Conservation (phyloP, 108 stramenopile species). For the Skeletonema costatum region DNA sequence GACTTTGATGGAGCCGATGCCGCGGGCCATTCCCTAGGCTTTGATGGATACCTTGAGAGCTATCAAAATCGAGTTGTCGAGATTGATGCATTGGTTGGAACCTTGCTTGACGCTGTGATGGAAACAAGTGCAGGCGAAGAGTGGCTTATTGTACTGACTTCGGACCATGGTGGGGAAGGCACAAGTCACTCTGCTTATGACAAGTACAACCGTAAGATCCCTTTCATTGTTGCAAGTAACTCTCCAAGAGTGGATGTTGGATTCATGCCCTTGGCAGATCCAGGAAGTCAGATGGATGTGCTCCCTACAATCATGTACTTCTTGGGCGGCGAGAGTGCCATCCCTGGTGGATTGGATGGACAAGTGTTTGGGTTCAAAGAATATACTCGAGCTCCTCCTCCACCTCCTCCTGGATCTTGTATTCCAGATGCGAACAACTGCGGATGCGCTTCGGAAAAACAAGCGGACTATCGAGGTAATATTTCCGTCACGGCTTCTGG, state of each 20-base stretch:
- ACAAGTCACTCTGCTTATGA: not conserved
- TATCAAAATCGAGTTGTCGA: conserved; percentile 2
- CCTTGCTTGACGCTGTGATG: conserved; percentile 4
- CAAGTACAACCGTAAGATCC: not conserved
- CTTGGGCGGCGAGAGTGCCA: not conserved
- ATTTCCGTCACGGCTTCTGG: conserved; percentile 6
- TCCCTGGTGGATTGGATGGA: not conserved
- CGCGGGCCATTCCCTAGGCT: conserved; percentile 8
- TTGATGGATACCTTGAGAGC: conserved; percentile 1
- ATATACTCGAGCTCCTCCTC: not conserved
- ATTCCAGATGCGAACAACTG: not conserved
- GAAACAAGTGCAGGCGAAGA: conserved; percentile 10
- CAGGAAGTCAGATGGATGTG: not conserved
- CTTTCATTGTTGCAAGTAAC: not conserved
- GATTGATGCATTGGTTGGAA: conserved; percentile 1
- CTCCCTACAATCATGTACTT: not conserved
- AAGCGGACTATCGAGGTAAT: conserved; percentile 37
- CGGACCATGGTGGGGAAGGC: conserved; percentile 17
- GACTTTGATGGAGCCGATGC: conserved; percentile 12
- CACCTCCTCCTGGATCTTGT: not conserved
- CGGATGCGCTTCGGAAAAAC: not conserved
- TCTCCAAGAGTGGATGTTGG: not conserved
- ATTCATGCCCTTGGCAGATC: not conserved
- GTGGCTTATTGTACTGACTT: conserved; percentile 15
- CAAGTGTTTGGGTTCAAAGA: not conserved